Base-by-base conservation (phyloP, 768 basidiomycete species). In the Mycena leptocephala region DNA sequence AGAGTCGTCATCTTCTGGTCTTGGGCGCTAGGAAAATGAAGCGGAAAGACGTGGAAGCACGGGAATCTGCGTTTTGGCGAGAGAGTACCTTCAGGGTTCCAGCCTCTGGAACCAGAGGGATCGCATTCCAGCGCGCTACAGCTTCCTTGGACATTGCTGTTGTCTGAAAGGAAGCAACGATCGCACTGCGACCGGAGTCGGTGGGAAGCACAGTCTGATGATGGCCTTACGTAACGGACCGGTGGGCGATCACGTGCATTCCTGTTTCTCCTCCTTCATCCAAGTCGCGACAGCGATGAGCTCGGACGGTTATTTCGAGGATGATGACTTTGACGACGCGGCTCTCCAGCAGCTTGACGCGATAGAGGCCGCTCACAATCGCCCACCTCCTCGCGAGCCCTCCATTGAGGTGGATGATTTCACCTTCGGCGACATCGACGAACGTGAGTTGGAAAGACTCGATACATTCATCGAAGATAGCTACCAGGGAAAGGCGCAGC, bases 301-400 rank as follows among this genome's bases (percentile, higher is more conserved):
- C 87, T 95, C 94, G 41, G 95, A 95, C 85, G 93, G 89, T 51
- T 95, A 93, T 81, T 96, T 94, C 81, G 90, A 91, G 76, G 92
- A 92, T 75, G 93, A 93, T 35, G 89, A 87, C 64, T 80, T 94
- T 46, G 90, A 95, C 83, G 89, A 89, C 55, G 90, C 88, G 41
- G 88, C 90, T 4, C 80, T 95, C 9, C 84, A 89, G 43, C 88
- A 94, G 80, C 87, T 96, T 28, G 93, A 95, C 80, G 89, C 91
- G 24, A 92, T 96, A 56, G 95, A 96, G 84, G 92, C 93, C 13
- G 88, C 90, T 20, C 88, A 91, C 62, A 43, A 63, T 59, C 67
- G 71, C 72, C 75, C 35, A 75, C 71, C 69, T 72, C 77, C 70
- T 78, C 75, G 58, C 82, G 85, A 58, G 39, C 81, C 81, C n/a